phyloP scores from a whole-genome alignment of 1,284 basidiomycete genomes.

The Anthracocystis panici-leucophaei region DNA sequence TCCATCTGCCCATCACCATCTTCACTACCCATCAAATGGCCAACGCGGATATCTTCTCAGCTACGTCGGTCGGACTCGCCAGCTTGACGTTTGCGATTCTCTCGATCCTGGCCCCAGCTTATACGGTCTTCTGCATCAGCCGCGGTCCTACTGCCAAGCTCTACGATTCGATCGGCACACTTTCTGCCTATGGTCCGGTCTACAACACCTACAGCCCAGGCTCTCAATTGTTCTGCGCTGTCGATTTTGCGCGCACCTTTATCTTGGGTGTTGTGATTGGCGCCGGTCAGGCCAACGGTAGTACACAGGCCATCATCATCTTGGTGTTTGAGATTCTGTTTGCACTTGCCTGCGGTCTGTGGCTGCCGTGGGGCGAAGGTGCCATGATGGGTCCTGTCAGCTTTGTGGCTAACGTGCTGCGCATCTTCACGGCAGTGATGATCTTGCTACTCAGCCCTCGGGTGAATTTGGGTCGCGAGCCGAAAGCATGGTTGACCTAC shows the following conservation, averaged over 20 bases:
- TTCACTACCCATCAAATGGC: constrained; percentile 90
- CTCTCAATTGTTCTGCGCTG: constrained; percentile 85
- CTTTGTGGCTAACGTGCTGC: constrained; percentile 87
- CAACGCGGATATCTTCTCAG: constrained; percentile 73
- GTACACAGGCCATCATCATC: constrained; percentile 89
- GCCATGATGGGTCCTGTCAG: constrained; percentile 94
- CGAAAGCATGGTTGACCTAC: constrained; percentile 86
- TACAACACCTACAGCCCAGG: constrained; percentile 95
- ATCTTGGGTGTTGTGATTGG: constrained; percentile 85
- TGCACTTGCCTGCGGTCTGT: constrained; percentile 70
- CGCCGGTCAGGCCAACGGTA: constrained; percentile 87
- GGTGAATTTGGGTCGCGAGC: constrained; percentile 72
- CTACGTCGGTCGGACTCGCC: constrained; percentile 77
- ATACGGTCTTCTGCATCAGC: constrained; percentile 81
- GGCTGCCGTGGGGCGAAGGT: constrained; percentile 95
- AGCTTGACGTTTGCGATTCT: constrained; percentile 82
- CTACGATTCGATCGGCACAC: constrained; percentile 90
- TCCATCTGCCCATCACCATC: constrained; percentile 92
- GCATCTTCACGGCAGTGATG: constrained; percentile 88
- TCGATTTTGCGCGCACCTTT: constrained; percentile 84
- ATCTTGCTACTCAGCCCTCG: constrained; percentile 87
- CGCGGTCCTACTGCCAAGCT: constrained; percentile 87
- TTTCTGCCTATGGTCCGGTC: constrained; percentile 90
- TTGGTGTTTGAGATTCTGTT: constrained; percentile 70
- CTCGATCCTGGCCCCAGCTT: constrained; percentile 81